Percentiles rank a stretch among this genome's conserved stretches.
These are phyloP conservation scores for Sugiyamaella americana DNA, from an alignment of 805 yeast genomes.

Conservation along the genomic window DNA sequence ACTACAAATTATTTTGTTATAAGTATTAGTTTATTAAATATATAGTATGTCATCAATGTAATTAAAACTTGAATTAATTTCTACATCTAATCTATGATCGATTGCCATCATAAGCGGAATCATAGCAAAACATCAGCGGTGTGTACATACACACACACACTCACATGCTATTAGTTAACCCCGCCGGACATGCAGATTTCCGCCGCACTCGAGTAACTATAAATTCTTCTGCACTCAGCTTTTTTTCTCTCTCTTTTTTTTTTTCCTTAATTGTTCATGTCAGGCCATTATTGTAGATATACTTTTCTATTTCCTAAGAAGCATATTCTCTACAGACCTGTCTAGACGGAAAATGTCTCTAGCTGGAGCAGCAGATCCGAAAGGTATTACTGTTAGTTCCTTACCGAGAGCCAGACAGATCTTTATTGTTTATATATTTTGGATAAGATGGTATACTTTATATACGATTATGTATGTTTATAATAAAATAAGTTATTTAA, in stretches of 20 bases:
- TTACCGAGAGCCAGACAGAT: conserved; percentile 34
- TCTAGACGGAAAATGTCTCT: conserved; percentile 25
- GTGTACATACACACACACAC: too few species aligned
- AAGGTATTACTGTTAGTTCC: conserved; percentile 33
- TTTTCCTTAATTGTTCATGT: conserved; percentile 18
- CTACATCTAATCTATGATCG: too few species aligned
- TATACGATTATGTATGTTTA: background rate
- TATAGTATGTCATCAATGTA: too few species aligned
- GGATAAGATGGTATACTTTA: conserved; percentile 1
- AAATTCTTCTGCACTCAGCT: background rate
- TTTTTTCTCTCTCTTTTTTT: conserved; percentile 2
- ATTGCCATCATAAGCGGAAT: too few species aligned
- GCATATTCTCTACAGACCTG: conserved; percentile 21
- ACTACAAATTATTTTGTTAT: too few species aligned
- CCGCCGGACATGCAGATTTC: too few species aligned
- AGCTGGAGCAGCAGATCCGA: conserved; percentile 33
- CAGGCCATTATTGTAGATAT: conserved; percentile 24
- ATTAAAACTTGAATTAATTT: too few species aligned
- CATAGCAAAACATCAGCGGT: too few species aligned
- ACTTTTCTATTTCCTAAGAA: conserved; percentile 7
- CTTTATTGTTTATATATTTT: too few species aligned
- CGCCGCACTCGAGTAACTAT: background rate
- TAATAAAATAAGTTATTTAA: background rate
- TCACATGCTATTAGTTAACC: too few species aligned
- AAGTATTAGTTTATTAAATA: too few species aligned